phyloP scores from a whole-genome alignment of 2,329 filamentous ascomycete genomes.

The Rasamsonia emersonii region DNA sequence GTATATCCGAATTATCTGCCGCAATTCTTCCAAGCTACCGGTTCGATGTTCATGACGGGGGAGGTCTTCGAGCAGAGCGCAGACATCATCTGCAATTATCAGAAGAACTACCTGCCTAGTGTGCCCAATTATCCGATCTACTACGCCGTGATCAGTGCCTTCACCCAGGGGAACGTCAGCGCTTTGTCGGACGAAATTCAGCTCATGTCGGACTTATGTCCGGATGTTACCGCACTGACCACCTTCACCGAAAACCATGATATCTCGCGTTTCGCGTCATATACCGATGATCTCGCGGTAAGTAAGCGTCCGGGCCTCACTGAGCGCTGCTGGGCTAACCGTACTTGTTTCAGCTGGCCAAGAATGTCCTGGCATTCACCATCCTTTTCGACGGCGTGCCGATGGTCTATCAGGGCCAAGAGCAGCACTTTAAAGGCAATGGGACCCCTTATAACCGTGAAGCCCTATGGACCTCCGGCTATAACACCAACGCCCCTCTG shows the following conservation, averaged over 20 bases:
- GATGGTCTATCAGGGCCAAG: slow-evolving; percentile 58
- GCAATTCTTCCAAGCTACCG: slow-evolving; percentile 26
- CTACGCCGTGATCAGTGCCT: slow-evolving; percentile 26
- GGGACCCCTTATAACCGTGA: slow-evolving; percentile 44
- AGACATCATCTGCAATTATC: slow-evolving; percentile 33
- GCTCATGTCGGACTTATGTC: slow-evolving; percentile 18
- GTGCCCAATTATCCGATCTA: slow-evolving; percentile 42
- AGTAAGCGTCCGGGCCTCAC: slow-evolving; percentile 5
- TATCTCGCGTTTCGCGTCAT: slow-evolving; percentile 44
- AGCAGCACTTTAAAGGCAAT: slow-evolving; percentile 50
- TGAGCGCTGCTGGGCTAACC: neutral
- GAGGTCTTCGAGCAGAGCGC: slow-evolving; percentile 36
- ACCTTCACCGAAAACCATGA: slow-evolving; percentile 55
- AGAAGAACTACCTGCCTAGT: slow-evolving; percentile 32
- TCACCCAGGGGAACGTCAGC: slow-evolving; percentile 23
- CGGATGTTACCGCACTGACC: slow-evolving; percentile 39
- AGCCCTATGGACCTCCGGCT: slow-evolving; percentile 47
- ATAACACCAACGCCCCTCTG: slow-evolving; percentile 34
- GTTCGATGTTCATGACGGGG: slow-evolving; percentile 36
- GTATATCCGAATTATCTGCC: slow-evolving; percentile 36
- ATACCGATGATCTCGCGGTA: slow-evolving; percentile 43
- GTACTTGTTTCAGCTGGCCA: slow-evolving; percentile 41
- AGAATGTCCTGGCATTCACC: slow-evolving; percentile 55
- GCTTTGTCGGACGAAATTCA: slow-evolving; percentile 18
- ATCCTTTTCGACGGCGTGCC: slow-evolving; percentile 54